Evolutionary conservation across 192 early-diverging fungal species (phyloP).

Genomic region (Coemansia sp.): DNA sequence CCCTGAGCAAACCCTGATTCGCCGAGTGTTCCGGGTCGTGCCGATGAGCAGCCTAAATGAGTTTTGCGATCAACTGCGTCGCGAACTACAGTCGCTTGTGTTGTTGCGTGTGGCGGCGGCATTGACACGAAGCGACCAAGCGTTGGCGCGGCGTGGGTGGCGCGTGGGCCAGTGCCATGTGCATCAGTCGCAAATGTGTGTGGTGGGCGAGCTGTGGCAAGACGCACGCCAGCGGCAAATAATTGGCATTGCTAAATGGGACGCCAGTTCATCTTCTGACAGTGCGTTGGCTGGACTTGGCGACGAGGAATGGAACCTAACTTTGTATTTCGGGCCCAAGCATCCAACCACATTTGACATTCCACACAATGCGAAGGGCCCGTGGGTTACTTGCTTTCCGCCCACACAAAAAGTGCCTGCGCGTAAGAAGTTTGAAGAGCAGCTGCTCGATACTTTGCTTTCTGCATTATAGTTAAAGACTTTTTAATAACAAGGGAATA

Average conservation of each 20-base stretch:
- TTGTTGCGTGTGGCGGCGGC: slow-evolving; percentile 44
- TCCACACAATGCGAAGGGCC: slow-evolving; percentile 6
- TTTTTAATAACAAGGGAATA: neutral
- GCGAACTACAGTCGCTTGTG: slow-evolving; percentile 45
- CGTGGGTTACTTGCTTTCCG: slow-evolving; percentile 44
- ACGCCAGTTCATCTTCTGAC: neutral
- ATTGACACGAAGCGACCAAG: slow-evolving; percentile 25
- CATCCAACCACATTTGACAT: slow-evolving; percentile 36
- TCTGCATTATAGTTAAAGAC: slow-evolving; percentile 13
- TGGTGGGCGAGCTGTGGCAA: slow-evolving; percentile 49
- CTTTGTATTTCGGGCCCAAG: slow-evolving; percentile 46
- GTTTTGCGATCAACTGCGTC: slow-evolving; percentile 45
- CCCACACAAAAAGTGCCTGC: neutral
- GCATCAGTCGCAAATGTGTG: slow-evolving; percentile 54
- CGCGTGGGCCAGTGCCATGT: slow-evolving; percentile 47
- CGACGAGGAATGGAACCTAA: slow-evolving; percentile 24
- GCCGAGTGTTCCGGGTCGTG: slow-evolving; percentile 47
- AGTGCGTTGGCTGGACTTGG: neutral
- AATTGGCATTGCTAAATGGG: slow-evolving; percentile 45
- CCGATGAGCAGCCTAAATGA: slow-evolving; percentile 28
- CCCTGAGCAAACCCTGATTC: slow-evolving; percentile 31
- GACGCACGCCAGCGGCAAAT: slow-evolving; percentile 41
- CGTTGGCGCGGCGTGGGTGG: slow-evolving; percentile 4
- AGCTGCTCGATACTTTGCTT: slow-evolving; percentile 18
- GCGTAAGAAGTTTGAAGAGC: slow-evolving; percentile 30